Evolutionary conservation across 2,329 filamentous ascomycete species (phyloP).

Genomic region (Drechslera avenae): DNA sequence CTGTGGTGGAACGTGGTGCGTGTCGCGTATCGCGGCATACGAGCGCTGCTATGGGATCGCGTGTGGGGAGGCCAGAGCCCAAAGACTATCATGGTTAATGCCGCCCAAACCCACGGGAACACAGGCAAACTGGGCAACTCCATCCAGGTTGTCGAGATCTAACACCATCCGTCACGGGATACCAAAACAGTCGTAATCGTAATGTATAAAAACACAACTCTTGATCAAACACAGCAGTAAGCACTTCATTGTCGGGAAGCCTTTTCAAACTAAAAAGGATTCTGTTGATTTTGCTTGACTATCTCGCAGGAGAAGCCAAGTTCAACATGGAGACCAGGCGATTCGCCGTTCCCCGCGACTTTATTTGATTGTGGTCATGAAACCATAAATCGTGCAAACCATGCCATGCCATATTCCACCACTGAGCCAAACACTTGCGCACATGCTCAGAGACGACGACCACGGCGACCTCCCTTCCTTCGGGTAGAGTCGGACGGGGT

Average conservation of each 20-base stretch:
- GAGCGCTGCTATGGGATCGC: slow-evolving; percentile 64
- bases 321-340: slow-evolving; percentile 50
- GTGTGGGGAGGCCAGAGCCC: slow-evolving; percentile 61
- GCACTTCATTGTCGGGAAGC: slow-evolving; percentile 41
- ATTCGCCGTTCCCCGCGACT: slow-evolving; percentile 48
- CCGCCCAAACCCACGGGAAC: slow-evolving; percentile 59
- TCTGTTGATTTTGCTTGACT: slow-evolving; percentile 47
- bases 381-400: slow-evolving; percentile 43
- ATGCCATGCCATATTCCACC: slow-evolving; percentile 42
- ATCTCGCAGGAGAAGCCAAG: slow-evolving; percentile 39
- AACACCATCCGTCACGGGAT: slow-evolving; percentile 29
- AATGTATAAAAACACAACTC: slow-evolving; percentile 31
- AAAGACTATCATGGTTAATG: slow-evolving; percentile 65
- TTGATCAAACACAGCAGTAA: slow-evolving; percentile 36
- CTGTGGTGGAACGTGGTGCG: slow-evolving; percentile 59
- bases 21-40: slow-evolving; percentile 59
- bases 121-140: slow-evolving; percentile 56
- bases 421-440: slow-evolving; percentile 45
- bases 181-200: slow-evolving; percentile 29
- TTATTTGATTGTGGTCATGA: slow-evolving; percentile 46
- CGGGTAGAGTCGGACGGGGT: slow-evolving; percentile 99
- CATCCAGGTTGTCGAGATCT: slow-evolving; percentile 51
- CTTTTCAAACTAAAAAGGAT: slow-evolving; percentile 45
- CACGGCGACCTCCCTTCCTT: slow-evolving; percentile 99
- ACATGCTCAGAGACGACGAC: slow-evolving; percentile 93